Percentiles rank a stretch among this genome's conserved stretches.
These are phyloP conservation scores for Cladosporium velox DNA, from an alignment of 2,329 filamentous ascomycete species.

Conservation along the genomic window DNA sequence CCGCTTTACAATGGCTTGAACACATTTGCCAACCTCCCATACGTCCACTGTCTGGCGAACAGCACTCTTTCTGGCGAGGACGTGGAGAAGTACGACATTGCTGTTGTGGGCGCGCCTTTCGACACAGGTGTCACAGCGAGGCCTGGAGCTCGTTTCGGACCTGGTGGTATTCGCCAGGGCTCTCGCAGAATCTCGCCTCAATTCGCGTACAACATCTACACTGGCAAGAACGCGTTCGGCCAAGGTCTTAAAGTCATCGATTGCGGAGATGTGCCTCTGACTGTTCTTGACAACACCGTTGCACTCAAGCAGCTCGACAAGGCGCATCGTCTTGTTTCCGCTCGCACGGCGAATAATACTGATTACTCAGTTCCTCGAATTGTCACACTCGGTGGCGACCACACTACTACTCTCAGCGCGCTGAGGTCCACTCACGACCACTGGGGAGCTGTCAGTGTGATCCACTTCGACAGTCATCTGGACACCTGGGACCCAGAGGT, in stretches of 20 bases:
- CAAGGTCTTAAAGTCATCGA: constrained; percentile 57
- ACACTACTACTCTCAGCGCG: constrained; percentile 58
- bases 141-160: constrained; percentile 56
- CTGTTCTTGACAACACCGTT: constrained; percentile 53
- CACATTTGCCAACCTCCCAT: constrained; percentile 52
- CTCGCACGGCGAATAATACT: constrained; percentile 46
- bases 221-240: constrained; percentile 42
- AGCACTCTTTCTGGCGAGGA: constrained; percentile 31
- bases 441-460: constrained; percentile 59
- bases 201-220: constrained; percentile 51
- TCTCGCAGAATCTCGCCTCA: constrained; percentile 50
- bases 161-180: constrained; percentile 53
- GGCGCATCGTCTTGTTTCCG: constrained; percentile 54
- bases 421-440: constrained; percentile 51
- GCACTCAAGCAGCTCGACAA: constrained; percentile 56
- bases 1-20: constrained; percentile 45
- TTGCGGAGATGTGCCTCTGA: constrained; percentile 57
- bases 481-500: constrained; percentile 60
- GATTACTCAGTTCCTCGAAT: constrained; percentile 52
- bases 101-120: constrained; percentile 52
- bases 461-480: constrained; percentile 58
- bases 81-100: constrained; percentile 51
- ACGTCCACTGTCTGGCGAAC: constrained; percentile 48
- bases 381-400: constrained; percentile 57
- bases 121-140: constrained; percentile 55